A percentile compares a stretch with the other conserved stretches of the same genome.
Conservation (phyloP, 176 grass and related monocot genomes). For the Phyllostachys edulis region DNA sequence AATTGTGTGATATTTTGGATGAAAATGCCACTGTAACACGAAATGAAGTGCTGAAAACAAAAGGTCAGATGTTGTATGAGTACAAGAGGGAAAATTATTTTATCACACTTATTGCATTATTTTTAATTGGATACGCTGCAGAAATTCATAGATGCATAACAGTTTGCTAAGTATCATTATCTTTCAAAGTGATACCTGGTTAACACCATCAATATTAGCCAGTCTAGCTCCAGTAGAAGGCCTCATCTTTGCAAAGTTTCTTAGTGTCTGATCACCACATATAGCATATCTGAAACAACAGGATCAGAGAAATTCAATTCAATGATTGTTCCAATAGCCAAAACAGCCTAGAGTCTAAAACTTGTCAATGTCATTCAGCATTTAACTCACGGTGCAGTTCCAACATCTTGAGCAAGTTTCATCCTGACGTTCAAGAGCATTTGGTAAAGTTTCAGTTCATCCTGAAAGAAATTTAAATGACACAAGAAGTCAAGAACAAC, state of each 20-base stretch:
- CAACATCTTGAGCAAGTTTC: slow-evolving; percentile 67
- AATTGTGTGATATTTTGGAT: slow-evolving; percentile 61
- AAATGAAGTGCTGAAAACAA: slow-evolving; percentile 73
- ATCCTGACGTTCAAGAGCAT: slow-evolving; percentile 73
- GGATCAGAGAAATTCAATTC: slow-evolving; percentile 22
- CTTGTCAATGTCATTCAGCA: not conserved
- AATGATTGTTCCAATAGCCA: slow-evolving; percentile 6
- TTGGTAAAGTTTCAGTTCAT: slow-evolving; percentile 68
- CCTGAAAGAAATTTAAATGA: slow-evolving; percentile 54
- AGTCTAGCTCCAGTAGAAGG: slow-evolving; percentile 76
- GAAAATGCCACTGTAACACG: slow-evolving; percentile 58
- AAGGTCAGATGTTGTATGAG: slow-evolving; percentile 8
- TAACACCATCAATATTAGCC: slow-evolving; percentile 90
- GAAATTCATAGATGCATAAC: not conserved
- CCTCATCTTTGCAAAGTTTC: slow-evolving; percentile 78
- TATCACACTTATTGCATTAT: not conserved
- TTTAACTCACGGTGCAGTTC: slow-evolving; percentile 86
- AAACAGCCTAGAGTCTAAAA: slow-evolving; percentile 13
- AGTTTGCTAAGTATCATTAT: slow-evolving; percentile 17
- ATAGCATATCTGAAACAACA: slow-evolving; percentile 75
- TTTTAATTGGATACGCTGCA: not conserved
- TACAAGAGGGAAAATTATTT: slow-evolving; percentile 2
- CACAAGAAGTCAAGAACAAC: not conserved
- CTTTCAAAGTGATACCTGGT: slow-evolving; percentile 60
- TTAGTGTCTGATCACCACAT: slow-evolving; percentile 93